Percentiles rank a stretch among this genome's conserved stretches.
These are phyloP conservation scores for Lactarius sanguifluus DNA, from an alignment of 768 basidiomycete genomes.

Conservation along the genomic window DNA sequence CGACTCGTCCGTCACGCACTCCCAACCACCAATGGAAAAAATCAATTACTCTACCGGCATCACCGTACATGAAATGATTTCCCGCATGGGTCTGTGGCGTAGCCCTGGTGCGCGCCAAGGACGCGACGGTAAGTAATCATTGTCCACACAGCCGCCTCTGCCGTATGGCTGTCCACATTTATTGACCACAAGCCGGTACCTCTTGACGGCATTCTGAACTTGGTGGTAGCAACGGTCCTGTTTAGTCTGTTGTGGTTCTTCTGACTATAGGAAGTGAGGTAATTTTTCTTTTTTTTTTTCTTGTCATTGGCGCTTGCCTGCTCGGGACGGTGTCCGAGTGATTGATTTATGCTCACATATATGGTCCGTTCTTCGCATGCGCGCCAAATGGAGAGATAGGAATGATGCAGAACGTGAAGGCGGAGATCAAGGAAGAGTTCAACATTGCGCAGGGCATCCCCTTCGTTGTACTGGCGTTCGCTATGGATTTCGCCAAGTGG, in stretches of 20 bases:
- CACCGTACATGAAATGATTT: background rate
- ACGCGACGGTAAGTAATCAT: background rate
- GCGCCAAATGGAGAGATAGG: slow-evolving; percentile 41
- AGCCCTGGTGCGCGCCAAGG: background rate
- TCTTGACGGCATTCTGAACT: background rate
- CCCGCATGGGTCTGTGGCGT: background rate
- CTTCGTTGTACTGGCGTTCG: slow-evolving; percentile 37
- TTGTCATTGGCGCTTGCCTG: background rate
- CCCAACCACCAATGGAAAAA: background rate
- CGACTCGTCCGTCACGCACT: too few species aligned
- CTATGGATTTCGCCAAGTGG: slow-evolving; percentile 36
- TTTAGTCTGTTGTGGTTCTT: background rate
- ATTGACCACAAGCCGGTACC: background rate
- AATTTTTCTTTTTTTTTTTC: background rate
- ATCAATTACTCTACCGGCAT: background rate
- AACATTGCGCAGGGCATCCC: slow-evolving; percentile 40
- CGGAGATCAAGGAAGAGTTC: slow-evolving; percentile 40
- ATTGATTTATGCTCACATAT: background rate
- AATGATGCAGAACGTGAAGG: slow-evolving; percentile 32
- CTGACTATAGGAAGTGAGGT: background rate
- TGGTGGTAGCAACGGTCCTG: background rate
- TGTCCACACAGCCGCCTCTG: background rate
- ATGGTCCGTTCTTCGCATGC: slow-evolving; percentile 32
- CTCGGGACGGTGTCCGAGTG: background rate
- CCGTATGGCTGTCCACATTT: background rate